These are phyloP conservation scores for Xylariaceae sp. DNA, from an alignment of 2,329 filamentous ascomycete genomes.

Conservation along the genomic window DNA sequence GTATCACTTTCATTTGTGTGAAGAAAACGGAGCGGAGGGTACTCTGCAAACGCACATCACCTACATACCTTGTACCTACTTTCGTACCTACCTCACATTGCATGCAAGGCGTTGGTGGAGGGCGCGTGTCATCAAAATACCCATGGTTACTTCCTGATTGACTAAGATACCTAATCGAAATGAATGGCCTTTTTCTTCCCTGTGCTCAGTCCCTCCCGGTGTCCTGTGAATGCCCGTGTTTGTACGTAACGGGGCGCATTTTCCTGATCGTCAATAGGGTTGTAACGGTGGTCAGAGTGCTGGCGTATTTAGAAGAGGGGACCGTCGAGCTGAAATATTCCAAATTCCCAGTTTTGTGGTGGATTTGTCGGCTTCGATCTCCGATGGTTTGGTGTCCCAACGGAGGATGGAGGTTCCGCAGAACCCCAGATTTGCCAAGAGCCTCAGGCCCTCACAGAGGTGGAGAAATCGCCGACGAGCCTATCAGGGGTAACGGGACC, in stretches of 20 bases:
- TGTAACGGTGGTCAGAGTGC: no score
- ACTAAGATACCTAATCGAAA: slow-evolving; percentile 14
- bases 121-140: slow-evolving; percentile 10
- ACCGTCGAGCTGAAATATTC: no score
- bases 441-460: slow-evolving; percentile 11
- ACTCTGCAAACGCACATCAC: background rate
- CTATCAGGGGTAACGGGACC: no score
- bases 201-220: no score
- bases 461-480: no score
- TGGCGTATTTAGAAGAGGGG: no score
- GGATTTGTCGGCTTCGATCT: slow-evolving; percentile 1
- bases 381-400: background rate
- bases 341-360: background rate
- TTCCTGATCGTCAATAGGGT: no score
- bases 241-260: no score
- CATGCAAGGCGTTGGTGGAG: slow-evolving; percentile 11
- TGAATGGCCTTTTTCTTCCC: background rate
- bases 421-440: slow-evolving; percentile 5
- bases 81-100: no score
- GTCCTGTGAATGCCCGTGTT: no score
- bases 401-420: slow-evolving; percentile 14
- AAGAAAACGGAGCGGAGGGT: background rate
- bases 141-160: slow-evolving; percentile 10
- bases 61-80: no score
- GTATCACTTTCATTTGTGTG: no score